These are phyloP conservation scores for Delphinella strobiligena DNA, from an alignment of 2,329 filamentous ascomycete genomes.

Conservation along the genomic window DNA sequence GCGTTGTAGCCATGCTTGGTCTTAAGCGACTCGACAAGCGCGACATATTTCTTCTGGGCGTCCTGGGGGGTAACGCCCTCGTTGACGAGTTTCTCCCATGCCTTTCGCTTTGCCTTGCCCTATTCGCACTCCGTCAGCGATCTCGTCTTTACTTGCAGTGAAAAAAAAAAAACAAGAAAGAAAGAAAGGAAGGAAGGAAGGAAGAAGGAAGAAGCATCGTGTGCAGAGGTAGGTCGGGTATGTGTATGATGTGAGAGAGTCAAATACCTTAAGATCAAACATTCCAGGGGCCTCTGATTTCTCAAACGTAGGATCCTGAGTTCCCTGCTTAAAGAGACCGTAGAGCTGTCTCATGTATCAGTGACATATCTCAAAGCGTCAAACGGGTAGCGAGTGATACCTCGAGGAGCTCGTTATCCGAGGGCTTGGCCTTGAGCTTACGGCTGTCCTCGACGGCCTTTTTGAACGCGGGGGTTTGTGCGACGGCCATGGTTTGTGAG, in stretches of 20 bases:
- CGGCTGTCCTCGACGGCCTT: conserved; percentile 57
- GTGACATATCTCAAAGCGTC: not conserved
- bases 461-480: conserved; percentile 59
- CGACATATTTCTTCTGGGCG: conserved; percentile 68
- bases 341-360: conserved; percentile 38
- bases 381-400: conserved; percentile 22
- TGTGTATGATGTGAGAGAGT: not conserved
- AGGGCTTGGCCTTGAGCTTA: conserved; percentile 55
- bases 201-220: not conserved
- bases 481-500: conserved; percentile 11
- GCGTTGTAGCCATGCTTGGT: conserved; percentile 54
- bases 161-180: not conserved
- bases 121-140: conserved; percentile 6
- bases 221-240: too few relatives aligned
- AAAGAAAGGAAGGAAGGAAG: not conserved
- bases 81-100: conserved; percentile 62
- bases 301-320: conserved; percentile 23
- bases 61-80: conserved; percentile 48
- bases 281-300: conserved; percentile 44
- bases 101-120: conserved; percentile 62
- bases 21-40: conserved; percentile 61
- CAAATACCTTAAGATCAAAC: conserved; percentile 56
- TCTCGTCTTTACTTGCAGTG: not conserved
- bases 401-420: conserved; percentile 52
- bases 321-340: conserved; percentile 36